Conservation (phyloP, 2,329 filamentous ascomycete species). For the Diaporthe sp. region DNA sequence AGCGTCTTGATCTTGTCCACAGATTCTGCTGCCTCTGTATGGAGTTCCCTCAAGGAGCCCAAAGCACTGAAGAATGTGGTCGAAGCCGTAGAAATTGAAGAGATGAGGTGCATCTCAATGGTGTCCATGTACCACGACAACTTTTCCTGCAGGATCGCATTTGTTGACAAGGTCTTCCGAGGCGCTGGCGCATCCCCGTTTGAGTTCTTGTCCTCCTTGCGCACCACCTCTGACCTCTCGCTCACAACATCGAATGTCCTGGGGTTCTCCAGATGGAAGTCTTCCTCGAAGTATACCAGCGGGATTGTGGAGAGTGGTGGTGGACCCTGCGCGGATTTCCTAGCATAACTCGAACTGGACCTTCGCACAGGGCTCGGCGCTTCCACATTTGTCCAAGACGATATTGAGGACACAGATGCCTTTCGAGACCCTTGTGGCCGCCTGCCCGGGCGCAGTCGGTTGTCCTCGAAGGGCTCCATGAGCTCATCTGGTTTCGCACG, state of each 20-base stretch:
- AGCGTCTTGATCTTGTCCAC: slow-evolving; percentile 87
- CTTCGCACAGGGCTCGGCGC: slow-evolving; percentile 57
- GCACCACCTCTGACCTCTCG: slow-evolving; percentile 96
- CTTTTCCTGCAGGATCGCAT: slow-evolving; percentile 97
- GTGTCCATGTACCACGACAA: slow-evolving; percentile 99
- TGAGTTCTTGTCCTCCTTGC: slow-evolving; percentile 68
- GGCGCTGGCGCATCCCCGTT: slow-evolving; percentile 73
- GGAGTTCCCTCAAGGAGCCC: slow-evolving; percentile 89
- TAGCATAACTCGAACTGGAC: slow-evolving; percentile 63
- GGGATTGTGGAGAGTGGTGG: slow-evolving; percentile 94
- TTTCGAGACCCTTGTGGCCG: slow-evolving; percentile 56
- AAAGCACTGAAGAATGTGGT: slow-evolving; percentile 96
- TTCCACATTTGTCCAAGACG: slow-evolving; percentile 65
- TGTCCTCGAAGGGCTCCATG: slow-evolving; percentile 56
- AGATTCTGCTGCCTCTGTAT: slow-evolving; percentile 92
- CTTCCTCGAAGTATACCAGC: slow-evolving; percentile 92
- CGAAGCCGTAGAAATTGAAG: slow-evolving; percentile 94
- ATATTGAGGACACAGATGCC: slow-evolving; percentile 60
- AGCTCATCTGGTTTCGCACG: slow-evolving; percentile 59
- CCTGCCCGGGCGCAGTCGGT: slow-evolving; percentile 61
- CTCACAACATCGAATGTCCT: slow-evolving; percentile 97
- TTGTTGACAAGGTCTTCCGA: slow-evolving; percentile 91
- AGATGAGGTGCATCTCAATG: slow-evolving; percentile 96
- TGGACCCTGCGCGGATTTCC: slow-evolving; percentile 76
- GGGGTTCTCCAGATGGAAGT: slow-evolving; percentile 95